A percentile compares a stretch with the other conserved stretches of the same genome.
Evolutionary conservation across 768 basidiomycete genomes (phyloP).

Genomic region (Chalciporus piperatus): DNA sequence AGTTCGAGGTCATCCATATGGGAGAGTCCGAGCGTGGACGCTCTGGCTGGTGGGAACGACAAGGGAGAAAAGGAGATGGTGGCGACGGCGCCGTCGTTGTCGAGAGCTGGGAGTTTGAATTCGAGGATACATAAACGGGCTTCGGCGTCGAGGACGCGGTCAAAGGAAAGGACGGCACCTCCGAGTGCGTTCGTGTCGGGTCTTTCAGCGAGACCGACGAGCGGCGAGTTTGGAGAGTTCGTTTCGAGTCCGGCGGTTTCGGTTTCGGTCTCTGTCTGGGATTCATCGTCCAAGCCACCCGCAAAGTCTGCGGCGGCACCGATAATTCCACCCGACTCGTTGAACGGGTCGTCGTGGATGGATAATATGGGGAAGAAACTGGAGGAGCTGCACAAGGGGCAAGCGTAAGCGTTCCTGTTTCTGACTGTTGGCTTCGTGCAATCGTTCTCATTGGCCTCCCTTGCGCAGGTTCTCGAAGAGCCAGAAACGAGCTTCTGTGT

Average conservation of each 20-base stretch:
- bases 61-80: neutral
- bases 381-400: constrained; percentile 52
- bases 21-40: constrained; percentile 24
- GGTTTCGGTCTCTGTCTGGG: too few relatives aligned
- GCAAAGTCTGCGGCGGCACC: constrained; percentile 9
- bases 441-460: neutral
- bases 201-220: neutral
- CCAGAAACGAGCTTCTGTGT: constrained; percentile 65
- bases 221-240: constrained; percentile 10
- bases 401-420: constrained; percentile 50
- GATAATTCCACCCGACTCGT: constrained; percentile 13
- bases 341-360: constrained; percentile 42
- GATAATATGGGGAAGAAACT: constrained; percentile 60
- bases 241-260: neutral
- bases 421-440: neutral
- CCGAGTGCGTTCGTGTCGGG: neutral
- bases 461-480: constrained; percentile 55
- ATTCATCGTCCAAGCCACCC: neutral
- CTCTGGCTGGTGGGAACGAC: neutral
- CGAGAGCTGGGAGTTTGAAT: constrained; percentile 18
- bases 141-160: neutral
- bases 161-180: neutral
- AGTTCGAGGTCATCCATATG: constrained; percentile 46
- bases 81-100: constrained; percentile 3
- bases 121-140: constrained; percentile 13